Evolutionary conservation across 2,329 filamentous ascomycete genomes (phyloP), one percentile per base, ranked within the genome.

Genomic region (Sporothrix globosa): DNA sequence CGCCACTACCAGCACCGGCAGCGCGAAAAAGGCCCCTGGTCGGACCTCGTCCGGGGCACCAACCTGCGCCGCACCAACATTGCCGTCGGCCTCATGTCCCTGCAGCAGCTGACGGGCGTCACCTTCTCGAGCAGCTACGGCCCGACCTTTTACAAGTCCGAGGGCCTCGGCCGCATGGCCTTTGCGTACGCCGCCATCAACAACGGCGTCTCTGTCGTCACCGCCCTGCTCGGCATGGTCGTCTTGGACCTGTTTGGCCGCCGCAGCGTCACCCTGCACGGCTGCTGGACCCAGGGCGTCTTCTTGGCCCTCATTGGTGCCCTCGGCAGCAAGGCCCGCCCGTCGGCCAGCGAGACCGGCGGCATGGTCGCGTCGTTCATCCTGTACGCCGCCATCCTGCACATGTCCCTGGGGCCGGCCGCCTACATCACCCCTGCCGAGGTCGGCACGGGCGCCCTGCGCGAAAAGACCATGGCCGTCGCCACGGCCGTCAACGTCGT

Each of bases 1-100:
- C 19, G 53, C 41, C 54, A 61, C 41, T 48, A 52, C 54, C 52
- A 39, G 27, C n/a, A n/a, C 61, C 27, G 27, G 27, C 39, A 19
- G 39, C 41, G 44, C 41, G 9, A 34, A 21, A 69, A 69, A 44
- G 54, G 54, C 2, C 67, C 67, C n/a, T 69, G 67, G 54, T 10
- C 9, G 11, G 67, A 69, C n/a, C 24, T 69, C 14, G 54, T 61
- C n/a, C 19, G n/a, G 17, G 54, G 54, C 44, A 52, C 41, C 7
- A 68, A 68, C 67, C 53, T 60, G 39, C 67, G 67, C 53, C 67
- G 67, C 39, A 68, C 67, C 41, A 68, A 69, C 67, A 69, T 69
- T 52, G 67, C 67, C 56, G n/a, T 69, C n/a, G 54, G 54, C 54
- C 54, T 69, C 27, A 69, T 69, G 54, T 61, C 21, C 13, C 67